phyloP scores from a whole-genome alignment of 2,329 filamentous ascomycete species.

The Albifimbria verrucaria region DNA sequence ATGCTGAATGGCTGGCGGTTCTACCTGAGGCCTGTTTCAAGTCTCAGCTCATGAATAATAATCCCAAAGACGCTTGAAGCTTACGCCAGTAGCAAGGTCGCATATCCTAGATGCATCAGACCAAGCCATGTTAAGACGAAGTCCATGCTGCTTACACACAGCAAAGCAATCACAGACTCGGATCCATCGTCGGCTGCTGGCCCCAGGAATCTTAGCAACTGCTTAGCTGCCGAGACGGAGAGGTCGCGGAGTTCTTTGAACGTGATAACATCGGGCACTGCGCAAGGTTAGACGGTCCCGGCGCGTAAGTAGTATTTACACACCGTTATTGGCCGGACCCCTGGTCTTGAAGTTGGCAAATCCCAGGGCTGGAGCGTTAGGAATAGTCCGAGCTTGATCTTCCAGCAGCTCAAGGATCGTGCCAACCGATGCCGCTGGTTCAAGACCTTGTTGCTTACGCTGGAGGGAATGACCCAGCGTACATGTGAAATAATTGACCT shows the following conservation, averaged over 20 bases:
- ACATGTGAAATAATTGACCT: constrained; percentile 55
- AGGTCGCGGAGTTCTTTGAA: constrained; percentile 26
- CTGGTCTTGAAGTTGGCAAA: constrained; percentile 33
- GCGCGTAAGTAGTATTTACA: background rate
- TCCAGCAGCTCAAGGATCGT: constrained; percentile 50
- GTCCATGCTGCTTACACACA: constrained; percentile 53
- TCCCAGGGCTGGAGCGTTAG: constrained; percentile 43
- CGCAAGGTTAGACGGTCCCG: background rate
- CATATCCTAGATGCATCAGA: constrained; percentile 51
- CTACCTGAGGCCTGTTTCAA: constrained; percentile 39
- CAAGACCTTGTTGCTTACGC: constrained; percentile 21
- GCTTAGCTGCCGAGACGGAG: constrained; percentile 30
- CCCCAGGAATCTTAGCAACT: constrained; percentile 7
- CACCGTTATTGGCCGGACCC: background rate
- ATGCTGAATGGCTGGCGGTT: constrained; percentile 43
- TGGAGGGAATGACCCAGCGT: constrained; percentile 53
- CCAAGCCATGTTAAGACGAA: constrained; percentile 61
- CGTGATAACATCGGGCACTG: constrained; percentile 15
- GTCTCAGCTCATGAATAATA: too few relatives aligned
- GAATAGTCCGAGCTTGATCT: constrained; percentile 36
- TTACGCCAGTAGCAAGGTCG: constrained; percentile 55
- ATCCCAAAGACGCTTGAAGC: too few relatives aligned
- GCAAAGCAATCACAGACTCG: constrained; percentile 32
- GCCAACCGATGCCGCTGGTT: constrained; percentile 29
- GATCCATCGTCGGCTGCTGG: background rate